Evolutionary conservation across 192 early-diverging fungal species (phyloP), one percentile per base, ranked within the genome.

Genomic region (Diversispora epigaea): DNA sequence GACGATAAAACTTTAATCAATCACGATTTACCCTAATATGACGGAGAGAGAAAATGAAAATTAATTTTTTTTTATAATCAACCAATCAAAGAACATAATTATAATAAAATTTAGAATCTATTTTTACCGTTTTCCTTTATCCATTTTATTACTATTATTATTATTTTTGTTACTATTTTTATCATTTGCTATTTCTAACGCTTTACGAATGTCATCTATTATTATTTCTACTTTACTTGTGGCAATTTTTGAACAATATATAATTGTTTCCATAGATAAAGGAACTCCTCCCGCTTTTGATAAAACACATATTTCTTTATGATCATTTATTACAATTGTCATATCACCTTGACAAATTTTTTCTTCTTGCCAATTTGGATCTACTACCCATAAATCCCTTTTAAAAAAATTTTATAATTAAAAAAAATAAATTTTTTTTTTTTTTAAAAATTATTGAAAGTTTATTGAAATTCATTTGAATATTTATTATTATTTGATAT

Each of bases 301-400:
- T 57, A 98, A 75, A 19, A 95, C 90, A 74, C 95, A 98, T 10
- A 99, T 85, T 79, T 99, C 98, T 56, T 91, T 87, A 77, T 99
- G 94, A 6, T 89, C 85, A 70, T 98, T 99, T 68, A 98, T 83
- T 46, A 94, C 93, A 22, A 98, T 82, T 4, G 94, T 95, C 87
- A 98, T 90, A 60, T 91, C 86, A 7, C 93, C 93, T 58, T 89
- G 86, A 78, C 88, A 86, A 19, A 92, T 84, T 80, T 94, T 93
- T 77, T 98, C 96, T 78, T 99, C 98, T 25, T 95, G 66, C 44
- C 89, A 81, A 54, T 81, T 90, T 1, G 98, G 95, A 82, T 99
- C 98, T 1, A 97, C 84, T 12, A 95, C 83, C 62, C 91, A 61
- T 74, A 85, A 71, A 22, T 89, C 83, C 58, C 90, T 70, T 17